Evolutionary conservation across 352 stramenopile species (phyloP).

Genomic region (Globisporangium nodosum): DNA sequence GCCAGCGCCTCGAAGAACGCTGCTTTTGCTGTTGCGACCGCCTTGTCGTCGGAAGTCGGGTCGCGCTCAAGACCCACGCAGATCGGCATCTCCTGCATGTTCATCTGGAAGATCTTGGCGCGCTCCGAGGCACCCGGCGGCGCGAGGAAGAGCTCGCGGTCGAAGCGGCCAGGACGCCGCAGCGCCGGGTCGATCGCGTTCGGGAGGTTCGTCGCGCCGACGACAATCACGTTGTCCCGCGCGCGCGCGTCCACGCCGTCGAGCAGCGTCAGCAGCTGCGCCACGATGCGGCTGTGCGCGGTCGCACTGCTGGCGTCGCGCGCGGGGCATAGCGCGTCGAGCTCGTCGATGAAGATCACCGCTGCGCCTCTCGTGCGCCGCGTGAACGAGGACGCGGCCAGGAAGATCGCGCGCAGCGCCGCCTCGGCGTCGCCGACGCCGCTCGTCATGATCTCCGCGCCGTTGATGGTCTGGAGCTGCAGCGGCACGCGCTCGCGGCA

Average conservation of each 20-base stretch:
- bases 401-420: slow-evolving; percentile 57
- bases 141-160: slow-evolving; percentile 67
- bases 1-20: slow-evolving; percentile 36
- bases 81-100: slow-evolving; percentile 43
- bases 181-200: slow-evolving; percentile 89
- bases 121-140: slow-evolving; percentile 37
- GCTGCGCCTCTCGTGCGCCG: slow-evolving; percentile 24
- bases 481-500: slow-evolving; percentile 44
- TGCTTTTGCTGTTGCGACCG: not conserved
- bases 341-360: slow-evolving; percentile 95
- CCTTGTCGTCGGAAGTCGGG: slow-evolving; percentile 6
- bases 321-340: slow-evolving; percentile 94
- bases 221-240: slow-evolving; percentile 89
- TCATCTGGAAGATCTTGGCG: slow-evolving; percentile 59
- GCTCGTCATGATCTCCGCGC: slow-evolving; percentile 74
- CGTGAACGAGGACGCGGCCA: slow-evolving; percentile 25
- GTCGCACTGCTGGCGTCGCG: slow-evolving; percentile 56
- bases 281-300: slow-evolving; percentile 83
- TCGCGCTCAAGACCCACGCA: not conserved
- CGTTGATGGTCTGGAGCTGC: slow-evolving; percentile 70
- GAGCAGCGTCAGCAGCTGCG: slow-evolving; percentile 93
- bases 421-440: slow-evolving; percentile 66
- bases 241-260: slow-evolving; percentile 81
- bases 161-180: slow-evolving; percentile 72
- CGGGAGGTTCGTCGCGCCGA: slow-evolving; percentile 92